Percentiles rank a stretch among this genome's conserved stretches.
These are phyloP conservation scores for Mucor circinelloides DNA, from an alignment of 371 early-diverging fungal species.

Conservation along the genomic window DNA sequence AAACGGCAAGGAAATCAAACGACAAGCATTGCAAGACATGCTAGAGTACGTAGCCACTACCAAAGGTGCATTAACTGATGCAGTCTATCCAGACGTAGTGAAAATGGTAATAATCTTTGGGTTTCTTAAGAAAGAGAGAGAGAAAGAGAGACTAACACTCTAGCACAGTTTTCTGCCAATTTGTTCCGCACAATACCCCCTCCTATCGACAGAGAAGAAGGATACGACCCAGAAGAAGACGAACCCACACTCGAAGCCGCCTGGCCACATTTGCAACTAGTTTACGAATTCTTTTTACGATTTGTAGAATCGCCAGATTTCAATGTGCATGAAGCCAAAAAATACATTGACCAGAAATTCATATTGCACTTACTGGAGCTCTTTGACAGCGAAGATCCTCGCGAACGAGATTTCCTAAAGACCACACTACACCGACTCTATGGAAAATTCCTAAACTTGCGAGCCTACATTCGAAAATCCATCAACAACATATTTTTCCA, in stretches of 20 bases:
- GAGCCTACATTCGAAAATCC: slow-evolving; percentile 94
- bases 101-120: slow-evolving; percentile 71
- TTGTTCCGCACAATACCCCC: slow-evolving; percentile 95
- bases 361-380: slow-evolving; percentile 79
- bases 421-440: slow-evolving; percentile 97
- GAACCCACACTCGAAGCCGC: slow-evolving; percentile 93
- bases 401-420: slow-evolving; percentile 97
- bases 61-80: slow-evolving; percentile 83
- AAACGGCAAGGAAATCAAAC: slow-evolving; percentile 94
- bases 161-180: slow-evolving; percentile 79
- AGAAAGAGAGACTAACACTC: neutral
- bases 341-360: slow-evolving; percentile 41
- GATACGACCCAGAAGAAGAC: slow-evolving; percentile 95
- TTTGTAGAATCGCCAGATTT: slow-evolving; percentile 96
- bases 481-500: slow-evolving; percentile 98
- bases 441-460: slow-evolving; percentile 94
- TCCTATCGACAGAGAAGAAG: slow-evolving; percentile 73
- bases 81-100: slow-evolving; percentile 89
- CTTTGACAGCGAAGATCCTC: slow-evolving; percentile 97
- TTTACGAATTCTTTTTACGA: slow-evolving; percentile 94
- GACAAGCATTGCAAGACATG: slow-evolving; percentile 87
- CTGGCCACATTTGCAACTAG: slow-evolving; percentile 97
- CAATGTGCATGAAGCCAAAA: slow-evolving; percentile 83
- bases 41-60: slow-evolving; percentile 90
- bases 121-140: neutral